Evolutionary conservation across 1,284 basidiomycete species (phyloP).

Genomic region (Cutaneotrichosporon cutaneum): DNA sequence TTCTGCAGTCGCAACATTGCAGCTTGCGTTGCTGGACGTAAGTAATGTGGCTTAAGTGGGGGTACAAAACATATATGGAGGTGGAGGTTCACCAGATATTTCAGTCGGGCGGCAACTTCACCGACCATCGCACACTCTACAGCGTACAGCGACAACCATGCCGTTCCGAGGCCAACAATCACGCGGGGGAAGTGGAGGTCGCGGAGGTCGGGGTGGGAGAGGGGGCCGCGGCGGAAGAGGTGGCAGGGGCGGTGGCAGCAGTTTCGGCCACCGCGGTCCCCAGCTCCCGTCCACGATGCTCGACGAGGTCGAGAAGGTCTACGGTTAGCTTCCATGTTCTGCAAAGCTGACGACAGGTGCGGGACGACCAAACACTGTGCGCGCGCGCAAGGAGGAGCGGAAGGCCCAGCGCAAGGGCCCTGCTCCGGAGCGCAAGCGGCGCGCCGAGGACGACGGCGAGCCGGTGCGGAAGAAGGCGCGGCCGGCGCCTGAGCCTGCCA

Average conservation of each 20-base stretch:
- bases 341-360: constrained; percentile 9
- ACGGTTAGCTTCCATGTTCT: constrained; percentile 27
- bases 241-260: constrained; percentile 10
- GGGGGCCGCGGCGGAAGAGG: constrained; percentile 11
- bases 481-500: background rate
- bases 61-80: no score
- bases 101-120: background rate
- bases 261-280: constrained; percentile 27
- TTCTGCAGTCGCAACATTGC: no score
- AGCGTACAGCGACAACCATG: constrained; percentile 7
- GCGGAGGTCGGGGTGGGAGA: constrained; percentile 10
- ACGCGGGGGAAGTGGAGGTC: constrained; percentile 13
- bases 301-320: constrained; percentile 38
- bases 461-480: constrained; percentile 23
- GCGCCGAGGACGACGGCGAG: no score
- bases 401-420: constrained; percentile 27
- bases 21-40: no score
- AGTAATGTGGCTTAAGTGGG: no score
- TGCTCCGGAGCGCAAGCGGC: constrained; percentile 18
- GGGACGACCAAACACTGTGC: background rate
- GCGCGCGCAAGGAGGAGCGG: constrained; percentile 20
- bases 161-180: constrained; percentile 12
- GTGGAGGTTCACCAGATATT: constrained; percentile 9
- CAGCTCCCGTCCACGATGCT: constrained; percentile 41
- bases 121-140: background rate